These are phyloP conservation scores for Sporothrix brasiliensis DNA, from an alignment of 2,329 filamentous ascomycete species.

Conservation along the genomic window DNA sequence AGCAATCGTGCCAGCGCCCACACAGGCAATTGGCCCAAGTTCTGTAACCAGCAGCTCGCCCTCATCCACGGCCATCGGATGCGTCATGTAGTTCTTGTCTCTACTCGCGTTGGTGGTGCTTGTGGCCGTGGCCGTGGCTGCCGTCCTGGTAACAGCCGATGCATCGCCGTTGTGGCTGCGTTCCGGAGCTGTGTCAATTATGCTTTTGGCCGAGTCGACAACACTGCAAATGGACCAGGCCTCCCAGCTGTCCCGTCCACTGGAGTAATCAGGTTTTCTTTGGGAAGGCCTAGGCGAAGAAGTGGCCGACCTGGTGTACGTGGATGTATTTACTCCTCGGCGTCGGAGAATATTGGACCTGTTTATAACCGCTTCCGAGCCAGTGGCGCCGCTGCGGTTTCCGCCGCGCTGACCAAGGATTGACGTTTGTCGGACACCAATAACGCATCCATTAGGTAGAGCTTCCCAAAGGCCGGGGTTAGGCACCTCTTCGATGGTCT, in stretches of 20 bases:
- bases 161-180: conserved; percentile 42
- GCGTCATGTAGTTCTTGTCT: conserved; percentile 40
- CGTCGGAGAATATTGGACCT: conserved; percentile 34
- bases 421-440: conserved; percentile 60
- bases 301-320: neutral
- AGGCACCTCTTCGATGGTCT: conserved; percentile 57
- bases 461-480: conserved; percentile 68
- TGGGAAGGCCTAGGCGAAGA: neutral
- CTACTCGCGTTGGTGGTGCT: neutral
- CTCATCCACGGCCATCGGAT: conserved; percentile 49
- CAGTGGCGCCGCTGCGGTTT: neutral
- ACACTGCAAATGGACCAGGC: conserved; percentile 57
- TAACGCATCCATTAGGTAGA: conserved; percentile 60
- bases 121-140: neutral
- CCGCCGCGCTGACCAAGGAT: conserved; percentile 14
- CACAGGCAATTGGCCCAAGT: conserved; percentile 64
- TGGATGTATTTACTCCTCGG: neutral
- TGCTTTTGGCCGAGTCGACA: conserved; percentile 47
- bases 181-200: conserved; percentile 41
- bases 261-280: neutral
- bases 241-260: conserved; percentile 52
- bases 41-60: conserved; percentile 56
- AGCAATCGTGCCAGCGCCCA: conserved; percentile 67
- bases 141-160: neutral
- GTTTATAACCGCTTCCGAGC: conserved; percentile 14